Evolutionary conservation across 1,284 basidiomycete species (phyloP), one percentile per base, ranked within the genome.

Genomic region (Boletus holoroseus): DNA sequence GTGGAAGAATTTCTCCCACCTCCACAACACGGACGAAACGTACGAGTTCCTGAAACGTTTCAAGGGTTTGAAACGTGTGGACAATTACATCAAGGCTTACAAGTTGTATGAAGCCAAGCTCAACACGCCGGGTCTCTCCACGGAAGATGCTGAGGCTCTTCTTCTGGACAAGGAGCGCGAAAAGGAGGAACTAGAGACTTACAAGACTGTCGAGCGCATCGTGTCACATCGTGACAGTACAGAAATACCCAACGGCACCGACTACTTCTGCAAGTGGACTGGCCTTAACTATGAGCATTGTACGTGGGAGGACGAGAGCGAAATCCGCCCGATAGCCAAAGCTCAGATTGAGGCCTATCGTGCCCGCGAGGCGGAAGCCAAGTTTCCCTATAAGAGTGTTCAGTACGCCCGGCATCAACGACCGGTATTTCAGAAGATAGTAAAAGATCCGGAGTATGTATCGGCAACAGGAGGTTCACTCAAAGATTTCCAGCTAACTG

Each of bases 251-350:
- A 83, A 82, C 42, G 77, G 82, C 51, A 80, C 86, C 36, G 87
- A 95, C 65, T 99, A 97, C 71, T 91, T 96, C 69, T 92, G 90
- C 85, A 99, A 99, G 73, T 99, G 96, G 96, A 87, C 83, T 47
- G 88, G 87, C 34, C 83, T 99, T 60, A 87, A 91, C 63, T 99
- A 99, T 71, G 86, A 91, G 53, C 89, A 97, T 61, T 91, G 91
- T 67, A 99, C 96, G 2, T 99, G 96, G 96, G 96, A 99, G 69
- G 73, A 80, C 54, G 77, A 83, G 65, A 83, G 85, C 53, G 90
- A 94, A 60, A 83, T 96, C 54, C 82, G 82, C 44, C 75, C 81
- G 5, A 86, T 87, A 54, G 82, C 85, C 44, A 82, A 80, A 64
- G 76, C 78, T 6, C 83, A 89, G 53, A 91, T 99, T 62, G 83